Conservation (phyloP, 805 yeast species). For the Yarrowia bubula region DNA sequence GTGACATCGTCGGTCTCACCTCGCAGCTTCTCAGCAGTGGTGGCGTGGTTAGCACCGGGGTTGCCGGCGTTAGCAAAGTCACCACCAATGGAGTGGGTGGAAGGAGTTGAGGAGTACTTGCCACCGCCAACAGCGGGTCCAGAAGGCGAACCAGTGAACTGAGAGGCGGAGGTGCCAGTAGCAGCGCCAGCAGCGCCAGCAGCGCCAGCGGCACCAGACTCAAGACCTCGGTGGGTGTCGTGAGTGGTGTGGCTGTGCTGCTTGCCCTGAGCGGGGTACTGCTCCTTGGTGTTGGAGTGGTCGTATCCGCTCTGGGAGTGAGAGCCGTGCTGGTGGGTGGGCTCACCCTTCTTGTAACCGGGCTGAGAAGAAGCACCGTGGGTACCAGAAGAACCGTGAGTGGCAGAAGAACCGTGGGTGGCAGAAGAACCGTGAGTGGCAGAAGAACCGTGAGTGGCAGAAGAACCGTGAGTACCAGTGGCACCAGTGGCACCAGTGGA, state of each 20-base stretch:
- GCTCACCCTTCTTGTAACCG: slow-evolving; percentile 4
- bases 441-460: slow-evolving; percentile 13
- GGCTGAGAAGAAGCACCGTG: slow-evolving; percentile 9
- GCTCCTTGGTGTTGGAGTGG: not conserved
- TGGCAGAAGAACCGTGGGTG: too few relatives aligned
- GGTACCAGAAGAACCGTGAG: not conserved
- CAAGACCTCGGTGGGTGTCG: not conserved
- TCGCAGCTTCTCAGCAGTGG: slow-evolving; percentile 19
- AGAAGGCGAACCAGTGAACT: not conserved
- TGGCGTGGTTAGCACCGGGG: not conserved
- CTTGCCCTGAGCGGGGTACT: slow-evolving; percentile 21
- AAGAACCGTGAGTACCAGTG: not conserved
- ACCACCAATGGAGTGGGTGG: slow-evolving; percentile 7
- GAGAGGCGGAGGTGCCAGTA: too few relatives aligned
- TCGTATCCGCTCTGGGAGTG: slow-evolving; percentile 23
- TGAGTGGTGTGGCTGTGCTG: slow-evolving; percentile 6
- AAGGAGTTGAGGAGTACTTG: not conserved
- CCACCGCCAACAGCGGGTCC: slow-evolving; percentile 19
- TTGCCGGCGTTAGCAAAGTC: slow-evolving; percentile 19
- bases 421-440: not conserved
- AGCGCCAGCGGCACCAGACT: not conserved
- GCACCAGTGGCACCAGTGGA: slow-evolving; percentile 8
- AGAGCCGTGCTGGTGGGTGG: slow-evolving; percentile 14
- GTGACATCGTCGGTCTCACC: slow-evolving; percentile 21
- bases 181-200: too few relatives aligned